A percentile compares a stretch with the other conserved stretches of the same genome.
Conservation (phyloP, 1,284 basidiomycete species). For the Volvariella surrecta region DNA sequence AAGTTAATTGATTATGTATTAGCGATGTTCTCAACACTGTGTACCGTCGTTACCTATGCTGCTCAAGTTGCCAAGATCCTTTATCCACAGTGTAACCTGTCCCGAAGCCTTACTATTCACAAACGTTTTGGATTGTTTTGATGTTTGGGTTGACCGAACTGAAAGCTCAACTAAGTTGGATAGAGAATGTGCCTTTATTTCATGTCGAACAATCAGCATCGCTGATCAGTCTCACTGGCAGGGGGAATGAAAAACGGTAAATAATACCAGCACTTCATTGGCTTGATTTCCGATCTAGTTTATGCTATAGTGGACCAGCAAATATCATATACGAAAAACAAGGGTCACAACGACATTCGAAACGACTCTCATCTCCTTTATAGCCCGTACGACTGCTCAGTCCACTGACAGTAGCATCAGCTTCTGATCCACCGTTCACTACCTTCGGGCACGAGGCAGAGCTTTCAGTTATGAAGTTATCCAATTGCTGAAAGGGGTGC, state of each 20-base stretch:
- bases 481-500: no score
- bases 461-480: no score
- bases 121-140: slow-evolving; percentile 29
- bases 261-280: neutral
- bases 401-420: no score
- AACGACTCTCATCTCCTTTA: no score
- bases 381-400: no score
- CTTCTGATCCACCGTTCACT: no score
- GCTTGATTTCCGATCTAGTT: neutral
- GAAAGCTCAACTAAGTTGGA: slow-evolving; percentile 35
- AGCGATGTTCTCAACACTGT: slow-evolving; percentile 28
- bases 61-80: slow-evolving; percentile 17
- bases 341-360: no score
- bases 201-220: neutral
- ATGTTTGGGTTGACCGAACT: slow-evolving; percentile 38
- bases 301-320: slow-evolving; percentile 3
- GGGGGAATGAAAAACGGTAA: slow-evolving; percentile 6
- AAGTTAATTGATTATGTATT: slow-evolving; percentile 9
- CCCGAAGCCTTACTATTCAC: slow-evolving; percentile 21
- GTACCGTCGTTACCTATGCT: slow-evolving; percentile 28
- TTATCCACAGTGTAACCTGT: slow-evolving; percentile 6
- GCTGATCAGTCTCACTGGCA: neutral
- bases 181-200: slow-evolving; percentile 25
- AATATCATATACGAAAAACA: slow-evolving; percentile 4
- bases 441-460: no score